These are phyloP conservation scores for Fusarium nygamai DNA, from an alignment of 2,329 filamentous ascomycete genomes.

Conservation along the genomic window DNA sequence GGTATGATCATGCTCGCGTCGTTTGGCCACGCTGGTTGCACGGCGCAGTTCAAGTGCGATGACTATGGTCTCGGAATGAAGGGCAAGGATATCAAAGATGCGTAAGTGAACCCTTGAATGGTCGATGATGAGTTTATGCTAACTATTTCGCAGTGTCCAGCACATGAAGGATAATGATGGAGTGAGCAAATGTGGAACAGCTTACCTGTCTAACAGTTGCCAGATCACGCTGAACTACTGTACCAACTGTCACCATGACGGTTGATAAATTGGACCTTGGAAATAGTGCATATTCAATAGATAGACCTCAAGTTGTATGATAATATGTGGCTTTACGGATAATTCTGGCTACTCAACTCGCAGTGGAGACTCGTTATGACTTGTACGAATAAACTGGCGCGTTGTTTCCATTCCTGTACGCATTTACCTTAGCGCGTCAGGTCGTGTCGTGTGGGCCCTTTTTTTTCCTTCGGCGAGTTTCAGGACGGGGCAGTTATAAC, in stretches of 20 bases:
- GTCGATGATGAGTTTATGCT: not conserved
- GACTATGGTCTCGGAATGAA: slow-evolving; percentile 31
- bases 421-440: no score
- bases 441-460: no score
- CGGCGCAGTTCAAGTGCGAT: slow-evolving; percentile 17
- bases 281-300: no score
- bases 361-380: no score
- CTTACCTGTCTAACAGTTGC: slow-evolving; percentile 23
- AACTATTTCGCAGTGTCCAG: not conserved
- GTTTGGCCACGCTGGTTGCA: slow-evolving; percentile 28
- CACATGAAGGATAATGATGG: slow-evolving; percentile 27
- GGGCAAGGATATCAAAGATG: slow-evolving; percentile 28
- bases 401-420: no score
- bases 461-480: no score
- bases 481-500: no score
- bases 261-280: not conserved
- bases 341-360: no score
- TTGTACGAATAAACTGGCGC: no score
- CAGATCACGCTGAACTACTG: slow-evolving; percentile 29
- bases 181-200: slow-evolving; percentile 25
- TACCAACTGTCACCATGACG: slow-evolving; percentile 19
- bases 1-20: slow-evolving; percentile 2
- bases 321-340: no score
- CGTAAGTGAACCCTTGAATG: not conserved
- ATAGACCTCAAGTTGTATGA: no score